Percentiles rank a stretch among this genome's conserved stretches.
Conservation (phyloP, 1,284 basidiomycete species). For the Ceratobasidium sp. region DNA sequence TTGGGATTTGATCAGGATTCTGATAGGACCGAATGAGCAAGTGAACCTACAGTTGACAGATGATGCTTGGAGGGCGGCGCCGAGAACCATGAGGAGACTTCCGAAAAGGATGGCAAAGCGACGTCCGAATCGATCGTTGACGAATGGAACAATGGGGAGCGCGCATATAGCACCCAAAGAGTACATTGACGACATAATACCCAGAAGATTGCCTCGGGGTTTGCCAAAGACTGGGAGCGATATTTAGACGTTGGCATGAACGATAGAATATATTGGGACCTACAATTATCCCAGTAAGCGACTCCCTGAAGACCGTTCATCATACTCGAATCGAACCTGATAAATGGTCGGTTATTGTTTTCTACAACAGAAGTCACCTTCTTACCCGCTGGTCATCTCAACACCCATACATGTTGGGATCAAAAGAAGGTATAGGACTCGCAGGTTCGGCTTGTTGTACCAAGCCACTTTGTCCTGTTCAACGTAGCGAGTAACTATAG, state of each 20-base stretch:
- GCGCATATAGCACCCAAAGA: slow-evolving; percentile 65
- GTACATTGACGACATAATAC: slow-evolving; percentile 56
- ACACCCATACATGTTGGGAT: slow-evolving; percentile 69
- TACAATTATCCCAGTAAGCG: slow-evolving; percentile 61
- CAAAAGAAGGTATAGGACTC: slow-evolving; percentile 62
- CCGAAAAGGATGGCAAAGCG: slow-evolving; percentile 59
- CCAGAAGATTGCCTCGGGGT: slow-evolving; percentile 63
- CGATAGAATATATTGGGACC: slow-evolving; percentile 44
- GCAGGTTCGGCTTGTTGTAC: slow-evolving; percentile 65
- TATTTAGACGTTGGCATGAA: not conserved
- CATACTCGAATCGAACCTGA: slow-evolving; percentile 67
- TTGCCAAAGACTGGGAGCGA: slow-evolving; percentile 58
- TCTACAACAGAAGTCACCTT: slow-evolving; percentile 27
- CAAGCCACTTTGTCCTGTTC: slow-evolving; percentile 63
- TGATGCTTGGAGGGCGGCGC: slow-evolving; percentile 59
- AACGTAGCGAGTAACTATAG: slow-evolving; percentile 59
- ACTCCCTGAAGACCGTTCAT: slow-evolving; percentile 65
- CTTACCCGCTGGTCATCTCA: slow-evolving; percentile 69
- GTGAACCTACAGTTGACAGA: slow-evolving; percentile 19
- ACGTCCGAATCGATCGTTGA: slow-evolving; percentile 60
- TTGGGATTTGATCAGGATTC: not conserved
- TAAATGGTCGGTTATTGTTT: not conserved
- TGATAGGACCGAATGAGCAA: not conserved
- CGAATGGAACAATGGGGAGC: slow-evolving; percentile 58
- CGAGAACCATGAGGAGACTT: slow-evolving; percentile 61